Evolutionary conservation across 495 filamentous ascomycete genomes (phyloP).

Genomic region (Schizothecium vesticola): DNA sequence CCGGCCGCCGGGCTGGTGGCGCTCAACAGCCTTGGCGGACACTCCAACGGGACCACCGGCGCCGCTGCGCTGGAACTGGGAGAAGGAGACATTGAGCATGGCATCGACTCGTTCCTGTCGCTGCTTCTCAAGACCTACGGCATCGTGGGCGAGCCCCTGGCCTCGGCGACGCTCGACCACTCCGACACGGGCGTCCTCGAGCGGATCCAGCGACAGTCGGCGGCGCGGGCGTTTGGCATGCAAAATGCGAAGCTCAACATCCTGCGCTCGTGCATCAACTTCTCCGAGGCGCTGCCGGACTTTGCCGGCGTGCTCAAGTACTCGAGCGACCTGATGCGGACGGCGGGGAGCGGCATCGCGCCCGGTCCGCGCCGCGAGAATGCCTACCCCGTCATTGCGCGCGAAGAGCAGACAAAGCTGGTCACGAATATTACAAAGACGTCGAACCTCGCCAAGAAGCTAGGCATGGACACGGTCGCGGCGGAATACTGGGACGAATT

Average conservation of each 20-base stretch:
- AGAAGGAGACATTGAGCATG: slow-evolving; percentile 69
- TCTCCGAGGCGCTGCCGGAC: slow-evolving; percentile 90
- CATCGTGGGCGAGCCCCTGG: slow-evolving; percentile 35
- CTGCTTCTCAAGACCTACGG: slow-evolving; percentile 47
- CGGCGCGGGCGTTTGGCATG: slow-evolving; percentile 57
- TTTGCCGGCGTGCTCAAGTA: slow-evolving; percentile 82
- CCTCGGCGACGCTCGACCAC: slow-evolving; percentile 25
- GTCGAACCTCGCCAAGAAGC: slow-evolving; percentile 62
- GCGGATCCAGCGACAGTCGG: slow-evolving; percentile 48
- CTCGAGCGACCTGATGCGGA: slow-evolving; percentile 75
- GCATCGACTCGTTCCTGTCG: slow-evolving; percentile 52
- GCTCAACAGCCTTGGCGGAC: slow-evolving; percentile 45
- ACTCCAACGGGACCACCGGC: slow-evolving; percentile 32
- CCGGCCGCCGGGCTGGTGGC: slow-evolving; percentile 78
- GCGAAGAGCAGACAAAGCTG: slow-evolving; percentile 80
- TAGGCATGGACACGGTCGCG: slow-evolving; percentile 62
- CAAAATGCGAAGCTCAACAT: slow-evolving; percentile 75
- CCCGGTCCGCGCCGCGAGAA: slow-evolving; percentile 56
- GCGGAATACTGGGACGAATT: slow-evolving; percentile 98
- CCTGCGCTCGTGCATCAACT: slow-evolving; percentile 75
- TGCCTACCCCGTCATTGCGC: slow-evolving; percentile 58
- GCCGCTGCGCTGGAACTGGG: slow-evolving; percentile 63
- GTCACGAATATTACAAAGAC: slow-evolving; percentile 80
- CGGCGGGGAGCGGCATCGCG: slow-evolving; percentile 73
- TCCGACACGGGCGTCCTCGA: slow-evolving; percentile 47